Evolutionary conservation across 805 yeast species (phyloP).

Genomic region (Torulaspora microellipsoides): DNA sequence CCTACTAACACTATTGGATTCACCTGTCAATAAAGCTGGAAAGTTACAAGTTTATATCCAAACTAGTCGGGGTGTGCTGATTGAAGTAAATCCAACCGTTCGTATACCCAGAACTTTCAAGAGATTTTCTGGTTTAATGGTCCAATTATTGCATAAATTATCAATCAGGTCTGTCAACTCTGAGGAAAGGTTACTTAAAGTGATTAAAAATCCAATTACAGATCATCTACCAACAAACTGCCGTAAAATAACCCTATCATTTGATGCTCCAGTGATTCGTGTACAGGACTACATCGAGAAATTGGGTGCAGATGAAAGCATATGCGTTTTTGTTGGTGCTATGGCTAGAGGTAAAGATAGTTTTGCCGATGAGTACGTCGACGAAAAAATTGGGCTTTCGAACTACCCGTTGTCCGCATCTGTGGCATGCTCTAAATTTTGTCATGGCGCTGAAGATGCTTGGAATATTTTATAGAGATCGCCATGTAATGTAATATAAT

Average conservation of each 20-base stretch:
- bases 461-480: constrained; percentile 64
- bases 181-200: constrained; percentile 88
- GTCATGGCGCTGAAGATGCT: constrained; percentile 98
- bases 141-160: constrained; percentile 86
- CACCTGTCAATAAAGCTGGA: constrained; percentile 98
- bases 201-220: constrained; percentile 94
- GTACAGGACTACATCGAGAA: constrained; percentile 83
- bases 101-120: constrained; percentile 98
- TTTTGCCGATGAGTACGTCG: constrained; percentile 95
- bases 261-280: constrained; percentile 82
- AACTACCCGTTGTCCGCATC: constrained; percentile 95
- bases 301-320: constrained; percentile 82
- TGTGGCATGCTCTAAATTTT: constrained; percentile 95
- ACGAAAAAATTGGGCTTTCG: constrained; percentile 92
- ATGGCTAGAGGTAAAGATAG: constrained; percentile 98
- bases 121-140: constrained; percentile 97
- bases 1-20: constrained; percentile 84
- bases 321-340: constrained; percentile 98
- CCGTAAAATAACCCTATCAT: constrained; percentile 85
- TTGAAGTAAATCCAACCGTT: constrained; percentile 94
- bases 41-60: constrained; percentile 93
- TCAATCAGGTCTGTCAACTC: constrained; percentile 93
- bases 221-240: constrained; percentile 96
- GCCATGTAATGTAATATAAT: constrained; percentile 7
- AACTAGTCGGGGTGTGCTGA: constrained; percentile 89